A percentile compares a stretch with the other conserved stretches of the same genome.
Evolutionary conservation across 2,329 filamentous ascomycete species (phyloP).

Genomic region (Fusarium papillatum): DNA sequence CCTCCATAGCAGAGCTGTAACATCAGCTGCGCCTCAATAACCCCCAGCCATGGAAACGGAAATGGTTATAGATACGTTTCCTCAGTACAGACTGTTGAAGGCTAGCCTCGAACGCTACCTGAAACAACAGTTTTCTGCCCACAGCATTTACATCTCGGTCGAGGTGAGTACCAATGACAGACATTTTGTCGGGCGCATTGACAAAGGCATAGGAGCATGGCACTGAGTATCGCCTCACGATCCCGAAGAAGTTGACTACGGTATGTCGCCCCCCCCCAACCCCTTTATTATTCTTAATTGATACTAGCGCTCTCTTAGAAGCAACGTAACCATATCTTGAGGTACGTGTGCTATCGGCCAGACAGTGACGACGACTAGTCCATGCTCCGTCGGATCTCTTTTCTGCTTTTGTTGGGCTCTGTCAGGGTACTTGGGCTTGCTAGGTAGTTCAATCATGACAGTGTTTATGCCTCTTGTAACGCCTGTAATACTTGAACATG

Average conservation of each 20-base stretch:
- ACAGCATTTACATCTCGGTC: background rate
- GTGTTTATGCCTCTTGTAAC: background rate
- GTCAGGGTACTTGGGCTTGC: background rate
- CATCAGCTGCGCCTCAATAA: background rate
- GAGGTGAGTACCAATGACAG: background rate
- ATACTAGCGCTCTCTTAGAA: background rate
- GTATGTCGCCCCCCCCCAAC: background rate
- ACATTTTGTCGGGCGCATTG: background rate
- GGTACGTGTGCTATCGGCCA: background rate
- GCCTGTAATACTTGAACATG: background rate
- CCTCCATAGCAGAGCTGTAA: background rate
- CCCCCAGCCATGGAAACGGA: background rate
- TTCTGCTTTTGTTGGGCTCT: background rate
- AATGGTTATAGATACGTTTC: conserved; percentile 11
- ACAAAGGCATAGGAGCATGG: conserved; percentile 2
- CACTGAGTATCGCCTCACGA: background rate
- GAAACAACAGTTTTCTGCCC: background rate
- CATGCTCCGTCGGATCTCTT: background rate
- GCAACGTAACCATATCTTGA: background rate
- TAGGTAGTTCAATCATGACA: background rate
- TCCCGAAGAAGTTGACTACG: background rate
- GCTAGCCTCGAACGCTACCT: background rate
- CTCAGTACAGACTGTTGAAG: background rate
- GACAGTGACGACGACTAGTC: conserved; percentile 1
- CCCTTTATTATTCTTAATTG: background rate